phyloP scores from a whole-genome alignment of 345 rosid species.

The Geranium rotundifolium region DNA sequence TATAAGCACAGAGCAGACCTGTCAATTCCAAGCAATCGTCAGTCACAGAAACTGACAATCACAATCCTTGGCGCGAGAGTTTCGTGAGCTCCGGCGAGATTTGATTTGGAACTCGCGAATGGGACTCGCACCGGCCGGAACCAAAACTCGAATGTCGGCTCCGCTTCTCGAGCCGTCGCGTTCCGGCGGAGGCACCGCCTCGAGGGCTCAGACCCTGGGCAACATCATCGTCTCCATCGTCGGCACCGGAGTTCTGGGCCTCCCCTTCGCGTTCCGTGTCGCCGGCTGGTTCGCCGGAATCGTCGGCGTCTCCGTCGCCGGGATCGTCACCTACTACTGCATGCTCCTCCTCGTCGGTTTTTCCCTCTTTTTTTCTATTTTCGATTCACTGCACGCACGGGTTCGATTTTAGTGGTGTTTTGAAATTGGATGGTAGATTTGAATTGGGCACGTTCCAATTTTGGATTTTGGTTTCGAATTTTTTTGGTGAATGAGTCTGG shows the following conservation, averaged over 20 bases:
- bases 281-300: conserved; percentile 90
- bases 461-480: not conserved
- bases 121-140: not conserved
- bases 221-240: conserved; percentile 83
- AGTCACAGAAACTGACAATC: too few species aligned
- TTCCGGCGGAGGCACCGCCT: conserved; percentile 33
- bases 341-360: conserved; percentile 83
- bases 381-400: not conserved
- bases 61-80: too few species aligned
- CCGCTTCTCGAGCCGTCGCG: not conserved
- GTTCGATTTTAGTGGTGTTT: not conserved
- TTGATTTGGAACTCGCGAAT: too few species aligned
- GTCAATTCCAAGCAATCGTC: too few species aligned
- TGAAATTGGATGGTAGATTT: not conserved
- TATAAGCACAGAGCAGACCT: too few species aligned
- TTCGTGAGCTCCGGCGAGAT: too few species aligned
- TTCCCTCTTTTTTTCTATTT: not conserved
- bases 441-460: not conserved
- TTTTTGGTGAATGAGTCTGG: not conserved
- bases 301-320: conserved; percentile 49
- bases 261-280: conserved; percentile 72
- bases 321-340: conserved; percentile 68
- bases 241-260: conserved; percentile 91
- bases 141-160: not conserved
- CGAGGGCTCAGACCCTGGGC: conserved; percentile 68